These are phyloP conservation scores for Viridothelium virens DNA, from an alignment of 495 filamentous ascomycete species.

Conservation along the genomic window DNA sequence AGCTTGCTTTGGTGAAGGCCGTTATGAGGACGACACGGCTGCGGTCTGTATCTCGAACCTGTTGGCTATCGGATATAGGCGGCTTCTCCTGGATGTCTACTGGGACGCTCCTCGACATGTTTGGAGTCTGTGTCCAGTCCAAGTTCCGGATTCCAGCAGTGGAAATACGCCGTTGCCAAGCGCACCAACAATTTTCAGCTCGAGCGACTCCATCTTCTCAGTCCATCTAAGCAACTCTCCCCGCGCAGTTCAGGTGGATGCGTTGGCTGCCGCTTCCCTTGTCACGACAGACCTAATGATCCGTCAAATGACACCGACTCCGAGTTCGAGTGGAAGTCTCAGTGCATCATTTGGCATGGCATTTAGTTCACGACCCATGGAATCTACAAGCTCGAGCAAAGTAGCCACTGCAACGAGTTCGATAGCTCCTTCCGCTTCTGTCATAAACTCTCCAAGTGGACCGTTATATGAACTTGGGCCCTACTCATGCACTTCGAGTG, in stretches of 20 bases:
- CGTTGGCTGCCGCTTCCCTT: background rate
- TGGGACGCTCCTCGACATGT: constrained; percentile 47
- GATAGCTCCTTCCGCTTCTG: constrained; percentile 28
- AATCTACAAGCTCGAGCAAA: background rate
- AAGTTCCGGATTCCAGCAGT: constrained; percentile 20
- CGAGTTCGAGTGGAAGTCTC: background rate
- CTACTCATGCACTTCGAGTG: constrained; percentile 47
- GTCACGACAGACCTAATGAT: background rate
- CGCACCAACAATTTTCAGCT: background rate
- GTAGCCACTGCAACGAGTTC: constrained; percentile 26
- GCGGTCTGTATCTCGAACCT: constrained; percentile 54
- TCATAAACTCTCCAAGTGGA: constrained; percentile 20
- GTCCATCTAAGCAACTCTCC: constrained; percentile 3
- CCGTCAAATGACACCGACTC: background rate
- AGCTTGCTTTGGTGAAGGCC: constrained; percentile 50
- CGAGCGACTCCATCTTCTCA: background rate
- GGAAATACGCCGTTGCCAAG: background rate
- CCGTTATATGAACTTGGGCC: constrained; percentile 46
- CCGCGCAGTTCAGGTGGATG: background rate
- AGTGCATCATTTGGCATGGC: background rate
- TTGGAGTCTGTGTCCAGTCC: constrained; percentile 56
- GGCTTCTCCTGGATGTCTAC: constrained; percentile 55
- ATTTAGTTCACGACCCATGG: background rate
- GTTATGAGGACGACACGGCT: constrained; percentile 42
- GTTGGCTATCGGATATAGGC: constrained; percentile 49